Percentiles rank a stretch among this genome's conserved stretches.
These are phyloP conservation scores for Chytriomyces confervae DNA, from an alignment of 192 early-diverging fungal genomes.

Conservation along the genomic window DNA sequence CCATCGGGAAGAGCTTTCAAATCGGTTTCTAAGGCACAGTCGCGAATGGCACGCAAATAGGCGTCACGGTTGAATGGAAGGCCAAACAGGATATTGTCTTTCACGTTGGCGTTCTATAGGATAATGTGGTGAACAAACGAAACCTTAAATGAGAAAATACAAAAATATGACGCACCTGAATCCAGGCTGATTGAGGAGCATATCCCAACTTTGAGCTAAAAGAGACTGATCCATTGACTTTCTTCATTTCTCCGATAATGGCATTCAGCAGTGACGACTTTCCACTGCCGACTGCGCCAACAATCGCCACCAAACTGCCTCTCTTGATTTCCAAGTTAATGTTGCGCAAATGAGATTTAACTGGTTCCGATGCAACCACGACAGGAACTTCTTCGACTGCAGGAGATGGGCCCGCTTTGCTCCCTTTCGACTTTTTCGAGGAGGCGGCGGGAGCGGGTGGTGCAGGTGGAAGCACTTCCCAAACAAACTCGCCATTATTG, in stretches of 20 bases:
- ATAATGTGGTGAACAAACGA: not conserved
- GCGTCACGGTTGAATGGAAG: slow-evolving; percentile 62
- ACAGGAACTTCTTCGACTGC: not conserved
- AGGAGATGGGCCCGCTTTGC: not conserved
- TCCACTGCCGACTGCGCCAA: slow-evolving; percentile 70
- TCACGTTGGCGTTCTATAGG: slow-evolving; percentile 59
- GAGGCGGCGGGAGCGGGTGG: not conserved
- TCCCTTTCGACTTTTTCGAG: not conserved
- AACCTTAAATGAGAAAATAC: not conserved
- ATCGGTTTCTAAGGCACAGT: slow-evolving; percentile 77
- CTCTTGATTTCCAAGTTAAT: slow-evolving; percentile 55
- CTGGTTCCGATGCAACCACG: not conserved
- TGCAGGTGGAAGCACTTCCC: slow-evolving; percentile 54
- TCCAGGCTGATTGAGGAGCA: slow-evolving; percentile 86
- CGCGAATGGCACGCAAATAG: slow-evolving; percentile 71
- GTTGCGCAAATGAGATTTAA: slow-evolving; percentile 39
- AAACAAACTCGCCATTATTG: slow-evolving; percentile 60
- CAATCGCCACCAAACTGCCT: slow-evolving; percentile 63
- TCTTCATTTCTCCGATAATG: slow-evolving; percentile 54
- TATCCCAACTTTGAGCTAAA: slow-evolving; percentile 77
- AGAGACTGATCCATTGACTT: slow-evolving; percentile 58
- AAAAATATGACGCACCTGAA: slow-evolving; percentile 56
- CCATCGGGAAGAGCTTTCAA: slow-evolving; percentile 67
- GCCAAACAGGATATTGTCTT: slow-evolving; percentile 76
- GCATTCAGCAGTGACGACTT: slow-evolving; percentile 68